Evolutionary conservation across 2,329 filamentous ascomycete species (phyloP).

Genomic region (Ophiostoma quercus): DNA sequence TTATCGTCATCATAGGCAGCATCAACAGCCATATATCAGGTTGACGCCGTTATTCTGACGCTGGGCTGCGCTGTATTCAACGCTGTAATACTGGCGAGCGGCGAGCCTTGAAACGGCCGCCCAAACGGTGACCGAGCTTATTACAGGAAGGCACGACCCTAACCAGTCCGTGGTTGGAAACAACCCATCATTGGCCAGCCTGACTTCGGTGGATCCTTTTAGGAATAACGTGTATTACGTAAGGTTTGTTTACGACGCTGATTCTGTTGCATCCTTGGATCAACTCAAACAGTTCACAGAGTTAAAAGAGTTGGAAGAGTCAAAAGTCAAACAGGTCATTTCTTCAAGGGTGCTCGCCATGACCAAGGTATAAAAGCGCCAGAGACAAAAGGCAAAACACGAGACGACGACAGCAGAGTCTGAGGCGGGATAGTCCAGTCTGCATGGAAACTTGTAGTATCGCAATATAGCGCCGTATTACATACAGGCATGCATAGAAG

Average conservation of each 20-base stretch:
- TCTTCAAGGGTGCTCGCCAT: background rate
- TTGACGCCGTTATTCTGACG: background rate
- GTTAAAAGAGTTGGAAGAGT: background rate
- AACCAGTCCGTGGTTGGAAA: background rate
- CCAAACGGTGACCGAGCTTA: slow-evolving; percentile 23
- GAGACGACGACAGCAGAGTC: background rate
- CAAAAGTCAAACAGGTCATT: background rate
- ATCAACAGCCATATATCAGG: background rate
- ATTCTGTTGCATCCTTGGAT: background rate
- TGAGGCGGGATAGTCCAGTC: background rate
- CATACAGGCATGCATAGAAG: background rate
- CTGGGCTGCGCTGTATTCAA: background rate
- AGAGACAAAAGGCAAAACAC: background rate
- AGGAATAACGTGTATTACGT: background rate
- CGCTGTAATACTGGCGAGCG: background rate
- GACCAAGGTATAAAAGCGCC: too few species aligned
- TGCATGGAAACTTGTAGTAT: background rate
- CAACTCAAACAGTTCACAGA: background rate
- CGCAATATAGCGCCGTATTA: slow-evolving; percentile 5
- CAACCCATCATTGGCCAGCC: slow-evolving; percentile 16
- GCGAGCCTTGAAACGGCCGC: slow-evolving; percentile 20
- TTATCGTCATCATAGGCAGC: background rate
- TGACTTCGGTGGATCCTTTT: background rate
- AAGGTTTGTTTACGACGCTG: background rate
- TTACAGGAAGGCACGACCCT: slow-evolving; percentile 19